Conservation (phyloP, 129 eudicot species). For the Cynara cardunculus region DNA sequence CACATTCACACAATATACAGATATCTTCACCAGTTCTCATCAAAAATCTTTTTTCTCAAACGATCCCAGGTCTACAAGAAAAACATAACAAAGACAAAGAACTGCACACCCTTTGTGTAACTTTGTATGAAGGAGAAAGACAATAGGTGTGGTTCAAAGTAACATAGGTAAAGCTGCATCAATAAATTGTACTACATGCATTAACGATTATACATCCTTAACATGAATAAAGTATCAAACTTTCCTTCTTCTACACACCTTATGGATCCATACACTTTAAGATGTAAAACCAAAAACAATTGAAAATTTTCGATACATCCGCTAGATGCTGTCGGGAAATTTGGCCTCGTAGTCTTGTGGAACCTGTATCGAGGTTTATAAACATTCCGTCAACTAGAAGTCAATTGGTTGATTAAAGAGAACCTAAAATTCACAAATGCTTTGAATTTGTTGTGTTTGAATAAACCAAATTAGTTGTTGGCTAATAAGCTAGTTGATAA, state of each 20-base stretch:
- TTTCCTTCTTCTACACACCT: slow-evolving; percentile 25
- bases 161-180: not conserved
- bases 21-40: too few species aligned
- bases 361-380: slow-evolving; percentile 32
- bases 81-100: too few species aligned
- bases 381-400: not conserved
- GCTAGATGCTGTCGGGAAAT: slow-evolving; percentile 60
- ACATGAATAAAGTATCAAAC: slow-evolving; percentile 6
- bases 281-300: slow-evolving; percentile 15
- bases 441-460: too few species aligned
- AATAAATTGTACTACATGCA: slow-evolving; percentile 1
- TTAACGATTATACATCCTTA: slow-evolving; percentile 15
- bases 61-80: too few species aligned
- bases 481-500: too few species aligned
- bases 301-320: not conserved
- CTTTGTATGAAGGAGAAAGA: not conserved
- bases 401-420: not conserved
- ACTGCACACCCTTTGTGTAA: not conserved
- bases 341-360: slow-evolving; percentile 59
- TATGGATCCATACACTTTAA: slow-evolving; percentile 17
- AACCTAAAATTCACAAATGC: not conserved
- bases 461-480: too few species aligned
- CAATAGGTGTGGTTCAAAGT: not conserved
- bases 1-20: too few species aligned
- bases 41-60: too few species aligned